Evolutionary conservation across 805 yeast genomes (phyloP).

Genomic region (Saturnispora gosingensis): DNA sequence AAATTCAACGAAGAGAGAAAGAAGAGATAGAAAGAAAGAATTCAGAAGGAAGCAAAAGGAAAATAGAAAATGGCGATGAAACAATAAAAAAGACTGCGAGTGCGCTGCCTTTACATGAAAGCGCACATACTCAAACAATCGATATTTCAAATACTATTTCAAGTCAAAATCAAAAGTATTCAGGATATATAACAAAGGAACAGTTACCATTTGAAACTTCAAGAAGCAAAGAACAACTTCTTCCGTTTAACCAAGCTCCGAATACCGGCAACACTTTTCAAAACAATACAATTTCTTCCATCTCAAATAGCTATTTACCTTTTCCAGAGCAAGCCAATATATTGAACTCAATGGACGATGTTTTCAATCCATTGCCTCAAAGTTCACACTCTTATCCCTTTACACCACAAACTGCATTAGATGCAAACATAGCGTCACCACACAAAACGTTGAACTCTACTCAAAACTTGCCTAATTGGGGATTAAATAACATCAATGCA

Average conservation of each 20-base stretch:
- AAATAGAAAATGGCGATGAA: background rate
- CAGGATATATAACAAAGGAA: background rate
- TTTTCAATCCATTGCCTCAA: background rate
- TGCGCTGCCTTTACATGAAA: background rate
- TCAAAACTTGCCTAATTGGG: background rate
- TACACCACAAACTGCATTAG: background rate
- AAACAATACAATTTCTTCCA: background rate
- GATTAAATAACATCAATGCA: background rate
- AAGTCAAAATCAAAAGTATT: too few species aligned
- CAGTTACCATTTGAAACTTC: background rate
- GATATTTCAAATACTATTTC: background rate
- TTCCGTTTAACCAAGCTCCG: background rate
- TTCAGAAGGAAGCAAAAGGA: slow-evolving; percentile 4
- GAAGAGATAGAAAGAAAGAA: slow-evolving; percentile 2
- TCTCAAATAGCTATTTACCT: background rate
- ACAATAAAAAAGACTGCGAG: background rate
- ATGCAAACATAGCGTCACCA: background rate
- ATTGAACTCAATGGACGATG: background rate
- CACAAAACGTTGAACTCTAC: background rate
- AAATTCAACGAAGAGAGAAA: slow-evolving; percentile 15
- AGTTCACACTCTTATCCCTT: background rate
- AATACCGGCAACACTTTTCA: background rate
- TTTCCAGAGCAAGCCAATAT: background rate
- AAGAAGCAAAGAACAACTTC: background rate
- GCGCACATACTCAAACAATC: background rate